Evolutionary conservation across 1,284 basidiomycete genomes (phyloP).

Genomic region (Termitomyces sp.): DNA sequence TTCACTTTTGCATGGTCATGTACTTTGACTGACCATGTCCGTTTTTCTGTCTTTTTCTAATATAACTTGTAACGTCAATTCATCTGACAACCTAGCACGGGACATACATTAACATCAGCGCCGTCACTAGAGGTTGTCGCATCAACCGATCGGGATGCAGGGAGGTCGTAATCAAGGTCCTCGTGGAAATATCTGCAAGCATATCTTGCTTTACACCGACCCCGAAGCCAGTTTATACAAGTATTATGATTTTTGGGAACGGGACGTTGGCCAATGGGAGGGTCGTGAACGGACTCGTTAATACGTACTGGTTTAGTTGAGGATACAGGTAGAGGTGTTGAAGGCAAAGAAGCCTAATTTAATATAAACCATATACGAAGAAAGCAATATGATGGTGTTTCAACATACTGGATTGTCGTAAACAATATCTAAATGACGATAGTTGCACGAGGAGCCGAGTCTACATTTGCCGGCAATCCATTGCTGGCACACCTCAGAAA

Average conservation of each 20-base stretch:
- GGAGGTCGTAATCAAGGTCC: slow-evolving; percentile 28
- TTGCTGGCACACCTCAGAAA: slow-evolving; percentile 19
- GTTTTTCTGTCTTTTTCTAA: slow-evolving; percentile 6
- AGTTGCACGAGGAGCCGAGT: slow-evolving; percentile 25
- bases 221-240: slow-evolving; percentile 14
- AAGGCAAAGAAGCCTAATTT: not conserved
- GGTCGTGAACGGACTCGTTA: slow-evolving; percentile 5
- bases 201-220: slow-evolving; percentile 13
- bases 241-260: slow-evolving; percentile 7
- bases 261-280: slow-evolving; percentile 15
- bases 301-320: not conserved
- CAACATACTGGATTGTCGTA: slow-evolving; percentile 9
- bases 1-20: slow-evolving; percentile 38
- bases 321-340: not conserved
- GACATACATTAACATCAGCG: slow-evolving; percentile 1
- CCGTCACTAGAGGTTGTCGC: not conserved
- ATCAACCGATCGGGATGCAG: not conserved
- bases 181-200: slow-evolving; percentile 14
- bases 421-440: slow-evolving; percentile 29
- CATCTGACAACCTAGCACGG: not conserved
- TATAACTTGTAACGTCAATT: not conserved
- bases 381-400: not conserved
- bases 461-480: slow-evolving; percentile 24
- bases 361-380: not conserved
- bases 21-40: slow-evolving; percentile 22